phyloP scores from a whole-genome alignment of 257 asterid genomes.

The Nicotiana obtusifolia region DNA sequence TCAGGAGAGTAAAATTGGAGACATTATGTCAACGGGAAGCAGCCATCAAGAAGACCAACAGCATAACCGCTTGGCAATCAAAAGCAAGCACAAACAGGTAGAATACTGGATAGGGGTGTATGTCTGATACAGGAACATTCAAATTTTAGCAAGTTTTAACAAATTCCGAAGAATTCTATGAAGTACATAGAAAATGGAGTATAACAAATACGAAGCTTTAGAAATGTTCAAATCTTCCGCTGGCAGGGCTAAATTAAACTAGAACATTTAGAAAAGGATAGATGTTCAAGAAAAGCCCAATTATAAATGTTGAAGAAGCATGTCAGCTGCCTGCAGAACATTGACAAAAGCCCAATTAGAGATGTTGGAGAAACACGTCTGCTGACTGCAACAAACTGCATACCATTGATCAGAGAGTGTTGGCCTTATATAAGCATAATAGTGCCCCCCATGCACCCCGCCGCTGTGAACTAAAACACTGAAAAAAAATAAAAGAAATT shows the following conservation, averaged over 20 bases:
- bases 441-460: slow-evolving; percentile 41
- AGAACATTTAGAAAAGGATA: background rate
- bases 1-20: background rate
- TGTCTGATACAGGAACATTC: background rate
- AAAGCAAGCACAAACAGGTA: background rate
- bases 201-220: background rate
- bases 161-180: background rate
- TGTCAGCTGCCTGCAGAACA: background rate
- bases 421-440: slow-evolving; percentile 41
- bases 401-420: slow-evolving; percentile 37
- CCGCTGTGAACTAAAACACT: slow-evolving; percentile 35
- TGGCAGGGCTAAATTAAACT: background rate
- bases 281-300: background rate
- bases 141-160: background rate
- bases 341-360: background rate
- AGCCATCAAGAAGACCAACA: background rate
- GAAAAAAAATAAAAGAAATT: background rate
- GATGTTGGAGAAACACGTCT: background rate
- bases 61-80: background rate
- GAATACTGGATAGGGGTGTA: background rate
- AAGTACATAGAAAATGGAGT: background rate
- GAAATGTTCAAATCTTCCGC: background rate
- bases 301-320: background rate
- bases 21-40: background rate
- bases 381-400: background rate